Percentiles rank a stretch among this genome's conserved stretches.
Evolutionary conservation across 2,329 filamentous ascomycete genomes (phyloP).

Genomic region (Sarocladiaceae sp.): DNA sequence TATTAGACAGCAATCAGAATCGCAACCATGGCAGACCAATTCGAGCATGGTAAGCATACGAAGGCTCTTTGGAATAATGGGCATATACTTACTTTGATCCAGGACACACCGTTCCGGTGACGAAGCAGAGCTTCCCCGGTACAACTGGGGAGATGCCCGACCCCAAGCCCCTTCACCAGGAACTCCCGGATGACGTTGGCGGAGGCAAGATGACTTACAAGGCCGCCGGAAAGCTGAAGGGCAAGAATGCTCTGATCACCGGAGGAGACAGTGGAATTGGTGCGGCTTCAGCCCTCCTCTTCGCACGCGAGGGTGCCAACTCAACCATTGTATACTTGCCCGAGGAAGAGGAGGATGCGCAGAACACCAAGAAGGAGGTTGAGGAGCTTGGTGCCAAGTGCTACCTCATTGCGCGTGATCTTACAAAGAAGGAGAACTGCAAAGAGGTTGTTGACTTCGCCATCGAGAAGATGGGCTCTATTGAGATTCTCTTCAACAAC

Average conservation of each 20-base stretch:
- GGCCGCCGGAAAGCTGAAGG: slow-evolving; percentile 70
- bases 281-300: slow-evolving; percentile 69
- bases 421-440: slow-evolving; percentile 64
- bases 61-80: too few species aligned
- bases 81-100: neutral
- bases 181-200: slow-evolving; percentile 59
- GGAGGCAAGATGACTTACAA: slow-evolving; percentile 68
- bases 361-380: slow-evolving; percentile 67
- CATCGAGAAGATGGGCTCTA: slow-evolving; percentile 58
- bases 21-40: neutral
- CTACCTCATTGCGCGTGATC: slow-evolving; percentile 58
- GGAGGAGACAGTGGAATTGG: slow-evolving; percentile 80
- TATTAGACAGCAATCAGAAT: neutral
- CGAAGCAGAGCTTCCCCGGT: slow-evolving; percentile 24
- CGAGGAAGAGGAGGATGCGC: slow-evolving; percentile 71
- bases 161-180: slow-evolving; percentile 52
- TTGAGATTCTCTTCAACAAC: slow-evolving; percentile 75
- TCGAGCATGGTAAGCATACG: slow-evolving; percentile 7
- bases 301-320: slow-evolving; percentile 76
- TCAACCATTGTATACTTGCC: slow-evolving; percentile 70
- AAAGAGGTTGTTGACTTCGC: slow-evolving; percentile 57
- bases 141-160: slow-evolving; percentile 23
- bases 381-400: slow-evolving; percentile 64
- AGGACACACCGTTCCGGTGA: slow-evolving; percentile 17
- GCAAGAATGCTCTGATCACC: slow-evolving; percentile 74